phyloP scores from a whole-genome alignment of 768 basidiomycete genomes.

The Tephrocybe sp. region DNA sequence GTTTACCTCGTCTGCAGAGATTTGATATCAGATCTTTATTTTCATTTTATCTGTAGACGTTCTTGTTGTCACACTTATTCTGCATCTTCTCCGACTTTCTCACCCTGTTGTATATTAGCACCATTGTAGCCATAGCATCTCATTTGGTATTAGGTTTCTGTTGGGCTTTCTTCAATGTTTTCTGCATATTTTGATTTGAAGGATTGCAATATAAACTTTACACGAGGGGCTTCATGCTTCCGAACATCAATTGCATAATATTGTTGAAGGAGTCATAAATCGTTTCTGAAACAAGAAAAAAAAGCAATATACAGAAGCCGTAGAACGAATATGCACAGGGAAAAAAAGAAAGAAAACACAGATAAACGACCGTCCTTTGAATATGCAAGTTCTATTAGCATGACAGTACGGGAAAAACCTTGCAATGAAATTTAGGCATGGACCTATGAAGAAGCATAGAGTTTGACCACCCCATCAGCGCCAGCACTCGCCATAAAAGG shows the following conservation, averaged over 20 bases:
- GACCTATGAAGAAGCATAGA: constrained; percentile 81
- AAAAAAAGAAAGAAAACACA: constrained; percentile 20
- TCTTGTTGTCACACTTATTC: neutral
- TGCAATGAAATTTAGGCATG: constrained; percentile 2
- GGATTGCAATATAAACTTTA: neutral
- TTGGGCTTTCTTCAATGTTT: neutral
- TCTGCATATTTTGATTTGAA: too few species aligned
- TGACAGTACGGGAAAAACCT: constrained; percentile 8
- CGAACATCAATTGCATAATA: constrained; percentile 1
- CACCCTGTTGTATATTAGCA: constrained; percentile 31
- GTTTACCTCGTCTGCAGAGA: constrained; percentile 23
- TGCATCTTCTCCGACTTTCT: neutral
- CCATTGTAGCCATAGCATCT: constrained; percentile 38
- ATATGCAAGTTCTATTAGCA: constrained; percentile 35
- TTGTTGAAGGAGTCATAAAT: constrained; percentile 16
- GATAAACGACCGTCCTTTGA: constrained; percentile 25
- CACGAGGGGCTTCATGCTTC: neutral
- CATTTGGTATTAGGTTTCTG: constrained; percentile 5
- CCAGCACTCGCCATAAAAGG: constrained; percentile 92
- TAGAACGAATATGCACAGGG: constrained; percentile 24
- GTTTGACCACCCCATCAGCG: constrained; percentile 91
- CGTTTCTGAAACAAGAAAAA: constrained; percentile 14
- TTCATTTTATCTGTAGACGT: too few species aligned
- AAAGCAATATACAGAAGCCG: constrained; percentile 26
- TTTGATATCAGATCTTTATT: constrained; percentile 33